These are phyloP conservation scores for Scutellaria barbata DNA, from an alignment of 257 asterid genomes.

Conservation along the genomic window DNA sequence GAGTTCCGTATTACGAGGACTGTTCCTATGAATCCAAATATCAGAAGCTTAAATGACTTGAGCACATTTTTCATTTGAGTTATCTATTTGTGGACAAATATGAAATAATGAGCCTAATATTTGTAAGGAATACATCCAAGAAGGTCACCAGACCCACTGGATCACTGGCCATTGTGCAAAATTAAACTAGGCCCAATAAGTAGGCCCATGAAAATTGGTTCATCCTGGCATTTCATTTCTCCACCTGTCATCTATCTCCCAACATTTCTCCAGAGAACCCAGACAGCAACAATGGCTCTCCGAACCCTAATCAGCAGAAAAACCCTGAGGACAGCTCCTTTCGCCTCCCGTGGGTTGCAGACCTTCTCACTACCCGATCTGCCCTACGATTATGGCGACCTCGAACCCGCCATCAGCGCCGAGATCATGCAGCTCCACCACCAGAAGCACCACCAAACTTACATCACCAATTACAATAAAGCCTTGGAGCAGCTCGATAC, in stretches of 20 bases:
- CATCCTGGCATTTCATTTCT: not conserved
- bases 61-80: too few relatives aligned
- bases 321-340: slow-evolving; percentile 39
- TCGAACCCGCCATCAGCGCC: slow-evolving; percentile 85
- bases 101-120: too few relatives aligned
- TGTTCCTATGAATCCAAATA: too few relatives aligned
- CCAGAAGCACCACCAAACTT: slow-evolving; percentile 95
- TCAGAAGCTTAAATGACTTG: too few relatives aligned
- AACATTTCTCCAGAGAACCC: slow-evolving; percentile 22
- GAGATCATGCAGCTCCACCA: slow-evolving; percentile 96
- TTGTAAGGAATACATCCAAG: too few relatives aligned
- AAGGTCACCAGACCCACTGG: too few relatives aligned
- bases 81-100: too few relatives aligned
- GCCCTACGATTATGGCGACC: slow-evolving; percentile 82
- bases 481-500: slow-evolving; percentile 84
- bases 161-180: too few relatives aligned
- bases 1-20: too few relatives aligned
- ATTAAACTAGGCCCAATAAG: too few relatives aligned
- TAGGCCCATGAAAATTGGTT: too few relatives aligned
- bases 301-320: slow-evolving; percentile 55
- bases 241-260: slow-evolving; percentile 2
- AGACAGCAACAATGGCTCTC: slow-evolving; percentile 60
- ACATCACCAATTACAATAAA: slow-evolving; percentile 85
- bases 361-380: slow-evolving; percentile 87
- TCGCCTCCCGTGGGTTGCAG: slow-evolving; percentile 60